These are phyloP conservation scores for Claviceps arundinis DNA, from an alignment of 2,329 filamentous ascomycete genomes.

Conservation along the genomic window DNA sequence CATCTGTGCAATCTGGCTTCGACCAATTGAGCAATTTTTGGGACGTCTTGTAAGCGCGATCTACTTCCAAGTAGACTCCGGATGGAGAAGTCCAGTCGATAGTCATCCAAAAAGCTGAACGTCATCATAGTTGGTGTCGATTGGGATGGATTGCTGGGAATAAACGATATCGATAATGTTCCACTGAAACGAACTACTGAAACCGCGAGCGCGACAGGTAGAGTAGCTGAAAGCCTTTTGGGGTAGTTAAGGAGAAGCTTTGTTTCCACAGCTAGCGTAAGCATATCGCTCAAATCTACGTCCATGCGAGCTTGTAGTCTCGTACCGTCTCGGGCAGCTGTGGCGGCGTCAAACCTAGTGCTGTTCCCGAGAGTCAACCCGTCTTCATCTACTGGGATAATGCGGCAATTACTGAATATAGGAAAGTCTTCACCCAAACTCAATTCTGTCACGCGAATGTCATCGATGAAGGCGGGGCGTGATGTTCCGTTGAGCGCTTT, in stretches of 20 bases:
- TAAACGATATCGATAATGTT: constrained; percentile 84
- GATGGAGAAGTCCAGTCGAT: constrained; percentile 70
- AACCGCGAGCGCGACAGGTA: constrained; percentile 84
- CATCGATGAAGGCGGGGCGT: constrained; percentile 82
- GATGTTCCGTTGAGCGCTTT: constrained; percentile 76
- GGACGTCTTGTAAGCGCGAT: constrained; percentile 71
- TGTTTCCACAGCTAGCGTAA: constrained; percentile 88
- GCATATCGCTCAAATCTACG: constrained; percentile 89
- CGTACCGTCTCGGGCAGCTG: constrained; percentile 48
- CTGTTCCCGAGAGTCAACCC: constrained; percentile 43
- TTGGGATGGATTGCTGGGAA: constrained; percentile 58
- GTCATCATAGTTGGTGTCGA: constrained; percentile 76
- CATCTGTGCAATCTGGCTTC: constrained; percentile 69
- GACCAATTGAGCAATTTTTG: constrained; percentile 76
- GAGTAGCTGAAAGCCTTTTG: constrained; percentile 71
- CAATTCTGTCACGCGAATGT: constrained; percentile 87
- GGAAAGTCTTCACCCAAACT: constrained; percentile 94
- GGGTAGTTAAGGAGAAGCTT: constrained; percentile 92
- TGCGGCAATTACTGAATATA: constrained; percentile 94
- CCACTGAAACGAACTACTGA: constrained; percentile 90
- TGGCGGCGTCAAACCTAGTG: constrained; percentile 37
- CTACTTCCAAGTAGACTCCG: constrained; percentile 67
- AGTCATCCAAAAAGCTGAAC: constrained; percentile 87
- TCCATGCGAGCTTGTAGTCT: constrained; percentile 91
- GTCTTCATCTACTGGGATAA: constrained; percentile 82